Base-by-base conservation (phyloP, 805 yeast species). In the Kodamaea jinghongensis region DNA sequence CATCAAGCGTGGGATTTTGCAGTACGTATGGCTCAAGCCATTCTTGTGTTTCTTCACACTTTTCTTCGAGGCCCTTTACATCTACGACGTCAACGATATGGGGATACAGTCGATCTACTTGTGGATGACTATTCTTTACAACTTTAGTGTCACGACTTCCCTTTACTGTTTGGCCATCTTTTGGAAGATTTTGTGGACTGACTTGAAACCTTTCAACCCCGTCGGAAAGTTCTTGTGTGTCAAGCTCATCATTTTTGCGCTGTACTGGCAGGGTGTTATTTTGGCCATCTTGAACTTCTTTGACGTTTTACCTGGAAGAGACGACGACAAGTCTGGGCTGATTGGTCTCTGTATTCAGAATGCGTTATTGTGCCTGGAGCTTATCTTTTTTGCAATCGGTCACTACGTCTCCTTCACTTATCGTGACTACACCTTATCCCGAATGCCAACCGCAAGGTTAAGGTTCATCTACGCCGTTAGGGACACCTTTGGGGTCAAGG, bases 1-100 rank as follows among this genome's bases (percentile, higher is more conserved):
- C 13, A 79, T 93, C 36, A 93, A 93, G 54, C 66, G 96, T 44
- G 91, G 95, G 2, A 82, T 93, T 5, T 64, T 93, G 36, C 99
- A 93, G 60, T 93, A 91, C 55, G 96, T 91, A 6, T 93, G 96
- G 96, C 60, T 90, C 44, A 90, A 95, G 53, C 97, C 97, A 0
- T 44, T 87, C 10, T 70, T 90, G n/a, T 83, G 89, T 44, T 43
- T 81, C 9, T 63, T 73, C n/a, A 68, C 74, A 17, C 56, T 76
- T 16, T 38, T 75, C 28, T 61, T 78, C 22, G 76, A 79, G 44
- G 44, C 73, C 0, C 42, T 69, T 11, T 78, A 80, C 0, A 51
- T 69, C 36, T 78, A 82, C 52, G 65, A 78, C 37, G 75, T 74
- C 16, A 73, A 75, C 38, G 67, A 74, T 40, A 61, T 79, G 48